Evolutionary conservation across 768 basidiomycete genomes (phyloP), one percentile per base, ranked within the genome.

Genomic region (Tulasnella sp.): DNA sequence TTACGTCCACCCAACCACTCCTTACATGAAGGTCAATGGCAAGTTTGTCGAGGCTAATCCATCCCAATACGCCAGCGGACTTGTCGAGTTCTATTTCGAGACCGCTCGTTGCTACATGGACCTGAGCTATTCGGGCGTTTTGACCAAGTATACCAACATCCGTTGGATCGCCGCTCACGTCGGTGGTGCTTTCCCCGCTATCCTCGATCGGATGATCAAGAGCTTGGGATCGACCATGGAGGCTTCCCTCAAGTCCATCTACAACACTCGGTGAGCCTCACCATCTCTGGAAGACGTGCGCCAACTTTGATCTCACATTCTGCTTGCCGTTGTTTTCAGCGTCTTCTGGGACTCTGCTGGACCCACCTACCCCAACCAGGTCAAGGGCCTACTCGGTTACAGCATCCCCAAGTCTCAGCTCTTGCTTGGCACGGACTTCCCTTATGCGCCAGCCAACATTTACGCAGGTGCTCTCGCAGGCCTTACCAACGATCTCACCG

Each of bases 191-290:
- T 77, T 77, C 77, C 67, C 77, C 35, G 7, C 37, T 11, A 71
- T 77, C 70, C 69, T 77, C n/a, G 77, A 77, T n/a, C 77, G 77
- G 13, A 71, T 77, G 69, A 70, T 77, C 69, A 77, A 77, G 77
- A 73, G 67, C 71, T 32, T 61, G 40, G 69, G 40, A 18, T 15
- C 61, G 20, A 16, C 32, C 26, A 35, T 35, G 26, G 61, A 44
- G 15, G n/a, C 61, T 42, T 7, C 16, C 39, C 55, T 69, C 37
- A 77, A 77, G 77, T 29, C 37, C 5, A 7, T 77, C 40, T 77
- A 77, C 69, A 70, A 40, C 67, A 44, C 77, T 39, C 71, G 77
- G 77, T 77, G 11, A 44, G 77, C 26, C 18, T 3, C 3, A 4
- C 16, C 70, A 10, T 13, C 15, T 18, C 16, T 18, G 11, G 16